Percentiles rank a stretch among this genome's conserved stretches.
phyloP scores from a whole-genome alignment of 2,329 filamentous ascomycete genomes.

The Davidsoniella virescens region DNA sequence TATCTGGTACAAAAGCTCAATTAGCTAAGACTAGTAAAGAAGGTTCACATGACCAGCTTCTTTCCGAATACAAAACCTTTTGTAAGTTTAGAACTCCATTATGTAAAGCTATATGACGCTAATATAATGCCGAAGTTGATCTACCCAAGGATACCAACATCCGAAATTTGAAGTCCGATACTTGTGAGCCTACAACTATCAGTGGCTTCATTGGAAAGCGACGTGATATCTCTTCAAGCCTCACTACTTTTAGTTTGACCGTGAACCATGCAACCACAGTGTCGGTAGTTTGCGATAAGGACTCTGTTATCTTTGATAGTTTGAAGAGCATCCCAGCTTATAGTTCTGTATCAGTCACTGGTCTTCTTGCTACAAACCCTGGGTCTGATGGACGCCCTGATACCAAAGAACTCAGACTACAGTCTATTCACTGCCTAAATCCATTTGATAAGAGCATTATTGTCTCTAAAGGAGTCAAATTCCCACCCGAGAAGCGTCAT shows the following conservation, averaged over 20 bases:
- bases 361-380: slow-evolving; percentile 19
- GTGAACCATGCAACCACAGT: slow-evolving; percentile 22
- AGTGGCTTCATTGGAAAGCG: slow-evolving; percentile 59
- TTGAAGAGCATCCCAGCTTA: slow-evolving; percentile 32
- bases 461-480: slow-evolving; percentile 56
- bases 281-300: slow-evolving; percentile 23
- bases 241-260: slow-evolving; percentile 51
- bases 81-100: slow-evolving; percentile 2
- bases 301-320: slow-evolving; percentile 22
- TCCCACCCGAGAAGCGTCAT: slow-evolving; percentile 60
- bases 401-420: slow-evolving; percentile 17
- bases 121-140: slow-evolving; percentile 5
- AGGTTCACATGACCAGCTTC: not conserved
- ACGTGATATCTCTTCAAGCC: slow-evolving; percentile 48
- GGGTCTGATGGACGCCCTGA: slow-evolving; percentile 15
- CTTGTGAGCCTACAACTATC: slow-evolving; percentile 19
- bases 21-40: not conserved
- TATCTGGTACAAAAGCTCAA: not conserved
- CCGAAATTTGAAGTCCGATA: slow-evolving; percentile 8
- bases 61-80: slow-evolving; percentile 9
- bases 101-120: not conserved
- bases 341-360: slow-evolving; percentile 35
- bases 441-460: slow-evolving; percentile 60
- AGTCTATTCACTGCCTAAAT: slow-evolving; percentile 52
- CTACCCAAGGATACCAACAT: slow-evolving; percentile 5